These are phyloP conservation scores for Chondrus crispus DNA, from an alignment of 23 red algal species.

Conservation along the genomic window DNA sequence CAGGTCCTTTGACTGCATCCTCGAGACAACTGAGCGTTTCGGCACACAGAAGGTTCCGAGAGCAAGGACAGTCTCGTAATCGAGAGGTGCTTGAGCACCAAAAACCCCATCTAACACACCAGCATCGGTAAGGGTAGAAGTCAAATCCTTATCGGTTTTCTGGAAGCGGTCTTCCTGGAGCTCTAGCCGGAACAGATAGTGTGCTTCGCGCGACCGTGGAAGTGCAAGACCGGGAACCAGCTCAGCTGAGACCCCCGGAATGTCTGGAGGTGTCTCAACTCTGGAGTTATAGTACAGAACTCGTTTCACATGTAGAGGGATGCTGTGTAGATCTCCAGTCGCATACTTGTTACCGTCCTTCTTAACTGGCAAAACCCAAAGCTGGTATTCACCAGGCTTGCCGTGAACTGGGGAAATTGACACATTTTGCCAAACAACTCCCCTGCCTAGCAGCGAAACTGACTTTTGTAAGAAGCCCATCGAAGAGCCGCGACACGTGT, in stretches of 20 bases:
- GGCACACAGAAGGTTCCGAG: slow-evolving; percentile 47
- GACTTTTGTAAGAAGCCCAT: neutral
- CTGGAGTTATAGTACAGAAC: slow-evolving; percentile 54
- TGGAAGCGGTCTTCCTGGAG: slow-evolving; percentile 56
- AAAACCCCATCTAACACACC: slow-evolving; percentile 44
- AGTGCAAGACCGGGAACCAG: slow-evolving; percentile 22
- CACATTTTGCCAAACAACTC: slow-evolving; percentile 62
- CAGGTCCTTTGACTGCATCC: neutral
- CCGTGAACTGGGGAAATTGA: slow-evolving; percentile 24
- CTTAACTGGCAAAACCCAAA: slow-evolving; percentile 63
- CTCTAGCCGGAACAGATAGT: slow-evolving; percentile 52
- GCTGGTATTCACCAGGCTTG: slow-evolving; percentile 45
- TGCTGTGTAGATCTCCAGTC: slow-evolving; percentile 35
- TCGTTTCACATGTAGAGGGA: slow-evolving; percentile 59
- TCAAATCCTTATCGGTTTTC: slow-evolving; percentile 50
- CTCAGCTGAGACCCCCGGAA: slow-evolving; percentile 25
- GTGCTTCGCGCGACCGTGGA: slow-evolving; percentile 27
- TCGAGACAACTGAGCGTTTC: neutral
- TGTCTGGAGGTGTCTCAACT: neutral
- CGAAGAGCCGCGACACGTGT: no score
- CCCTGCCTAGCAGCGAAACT: slow-evolving; percentile 27
- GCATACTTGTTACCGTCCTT: slow-evolving; percentile 14
- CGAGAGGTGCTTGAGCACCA: slow-evolving; percentile 41
- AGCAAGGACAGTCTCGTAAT: slow-evolving; percentile 44
- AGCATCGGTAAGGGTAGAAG: slow-evolving; percentile 37